Evolutionary conservation across 169 alveolate genomes (phyloP).

Genomic region (Sarcocystis neurona): DNA sequence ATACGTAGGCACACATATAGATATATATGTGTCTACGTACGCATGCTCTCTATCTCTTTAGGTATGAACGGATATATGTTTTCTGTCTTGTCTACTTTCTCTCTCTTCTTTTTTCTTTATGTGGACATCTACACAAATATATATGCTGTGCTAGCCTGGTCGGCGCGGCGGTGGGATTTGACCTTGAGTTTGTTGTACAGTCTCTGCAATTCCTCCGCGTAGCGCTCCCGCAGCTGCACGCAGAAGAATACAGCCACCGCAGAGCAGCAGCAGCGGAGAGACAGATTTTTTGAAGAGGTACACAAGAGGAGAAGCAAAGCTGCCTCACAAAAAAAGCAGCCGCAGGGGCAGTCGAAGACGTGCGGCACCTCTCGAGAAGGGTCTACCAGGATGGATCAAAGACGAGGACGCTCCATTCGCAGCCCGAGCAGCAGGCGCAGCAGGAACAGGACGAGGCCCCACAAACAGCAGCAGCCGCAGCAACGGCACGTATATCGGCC

Average conservation of each 20-base stretch:
- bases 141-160: not conserved
- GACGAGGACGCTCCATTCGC: too few species aligned
- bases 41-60: not conserved
- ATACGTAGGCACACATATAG: not conserved
- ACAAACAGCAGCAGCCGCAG: too few species aligned
- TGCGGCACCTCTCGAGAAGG: too few species aligned
- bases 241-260: not conserved
- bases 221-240: constrained; percentile 15
- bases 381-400: too few species aligned
- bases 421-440: too few species aligned
- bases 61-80: not conserved
- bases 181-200: constrained; percentile 26
- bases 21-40: not conserved
- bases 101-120: not conserved
- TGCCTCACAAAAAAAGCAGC: too few species aligned
- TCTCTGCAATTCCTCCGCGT: not conserved
- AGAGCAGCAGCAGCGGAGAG: too few species aligned
- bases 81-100: not conserved
- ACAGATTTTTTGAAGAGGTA: too few species aligned
- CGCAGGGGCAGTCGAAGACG: too few species aligned
- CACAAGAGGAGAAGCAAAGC: too few species aligned
- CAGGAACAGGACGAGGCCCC: too few species aligned
- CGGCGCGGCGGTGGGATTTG: not conserved
- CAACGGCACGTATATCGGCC: too few species aligned
- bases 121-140: not conserved